Base-by-base conservation (phyloP, 2,329 filamentous ascomycete genomes). In the Penicillium polonicum region DNA sequence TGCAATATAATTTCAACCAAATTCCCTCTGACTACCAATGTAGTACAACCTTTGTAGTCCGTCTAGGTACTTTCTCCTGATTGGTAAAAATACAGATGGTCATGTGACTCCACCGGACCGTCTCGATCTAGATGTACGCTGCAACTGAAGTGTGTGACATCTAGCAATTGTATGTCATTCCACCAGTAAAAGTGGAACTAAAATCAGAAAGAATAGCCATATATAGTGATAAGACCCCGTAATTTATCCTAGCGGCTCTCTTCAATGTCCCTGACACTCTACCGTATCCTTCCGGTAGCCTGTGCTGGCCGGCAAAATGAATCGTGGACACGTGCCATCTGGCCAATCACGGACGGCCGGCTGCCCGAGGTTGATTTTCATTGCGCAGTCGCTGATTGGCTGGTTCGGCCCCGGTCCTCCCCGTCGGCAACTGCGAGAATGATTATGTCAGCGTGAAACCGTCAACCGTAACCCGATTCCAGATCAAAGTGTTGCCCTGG, bases 301-400 rank as follows among this genome's bases (percentile, higher is more conserved):
- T 64, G 56, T 63, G 52, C 52, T 57, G 58, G 59, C 58, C 65
- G 65, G 66, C 61, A 66, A 70, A 67, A 68, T 53, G 62, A 63
- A 63, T 52, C 31, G 55, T 62, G 62, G 49, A 61, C 71, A 74
- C 70, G 70, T 74, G 70, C 68, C 38, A 63, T 49, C 19, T 43
- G 38, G 59, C 71, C 71, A 74, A 73, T 73, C 57, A 73, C 39
- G 38, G 43, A 9, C 35, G 38, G 58, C 65, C 66, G 60, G 64
- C 70, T 63, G 66, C 65, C 67, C 72, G 72, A 70, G 68, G 66
- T 55, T 68, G 73, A 69, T 75, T 72, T 74, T 72, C 66, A 68
- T 70, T 75, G 57, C 57, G 35, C 51, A 17, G 4, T 7, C 27
- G 13, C 52, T 74, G 67, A 75, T 76, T 76, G 74, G 74, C 43